Evolutionary conservation across 257 asterid genomes (phyloP).

Genomic region (Ophiorrhiza pumila): DNA sequence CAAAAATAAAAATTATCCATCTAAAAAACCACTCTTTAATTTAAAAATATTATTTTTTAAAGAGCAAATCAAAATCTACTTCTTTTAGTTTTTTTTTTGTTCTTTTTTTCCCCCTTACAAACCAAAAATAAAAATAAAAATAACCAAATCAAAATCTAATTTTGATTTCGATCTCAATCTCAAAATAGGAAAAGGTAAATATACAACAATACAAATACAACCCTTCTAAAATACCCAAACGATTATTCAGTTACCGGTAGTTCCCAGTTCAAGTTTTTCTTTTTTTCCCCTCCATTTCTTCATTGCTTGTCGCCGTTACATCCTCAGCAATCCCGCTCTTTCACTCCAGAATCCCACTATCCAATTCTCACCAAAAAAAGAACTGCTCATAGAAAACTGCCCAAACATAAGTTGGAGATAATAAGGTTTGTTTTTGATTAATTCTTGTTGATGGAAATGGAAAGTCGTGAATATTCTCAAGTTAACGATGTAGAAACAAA

Average conservation of each 20-base stretch:
- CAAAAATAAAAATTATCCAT: no score
- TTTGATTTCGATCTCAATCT: no score
- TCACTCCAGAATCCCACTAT: neutral
- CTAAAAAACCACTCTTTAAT: no score
- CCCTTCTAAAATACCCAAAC: no score
- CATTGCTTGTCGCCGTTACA: neutral
- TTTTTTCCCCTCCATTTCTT: neutral
- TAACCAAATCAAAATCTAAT: no score
- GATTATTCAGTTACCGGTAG: neutral
- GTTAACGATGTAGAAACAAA: slow-evolving; percentile 15
- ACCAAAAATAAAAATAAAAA: no score
- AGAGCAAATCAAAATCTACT: no score
- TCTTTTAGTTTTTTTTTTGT: no score
- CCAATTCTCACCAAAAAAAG: neutral
- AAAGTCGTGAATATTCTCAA: slow-evolving; percentile 34
- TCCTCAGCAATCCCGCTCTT: neutral
- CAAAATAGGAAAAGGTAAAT: no score
- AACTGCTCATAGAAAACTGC: neutral
- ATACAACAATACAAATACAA: no score
- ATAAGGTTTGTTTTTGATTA: neutral
- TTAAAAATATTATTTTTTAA: no score
- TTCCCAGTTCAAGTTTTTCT: neutral
- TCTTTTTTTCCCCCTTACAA: no score
- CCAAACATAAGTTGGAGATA: neutral
- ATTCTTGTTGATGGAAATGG: slow-evolving; percentile 50